A percentile compares a stretch with the other conserved stretches of the same genome.
Evolutionary conservation across 2,329 filamentous ascomycete species (phyloP).

Genomic region (Pseudogymnoascus sp.): DNA sequence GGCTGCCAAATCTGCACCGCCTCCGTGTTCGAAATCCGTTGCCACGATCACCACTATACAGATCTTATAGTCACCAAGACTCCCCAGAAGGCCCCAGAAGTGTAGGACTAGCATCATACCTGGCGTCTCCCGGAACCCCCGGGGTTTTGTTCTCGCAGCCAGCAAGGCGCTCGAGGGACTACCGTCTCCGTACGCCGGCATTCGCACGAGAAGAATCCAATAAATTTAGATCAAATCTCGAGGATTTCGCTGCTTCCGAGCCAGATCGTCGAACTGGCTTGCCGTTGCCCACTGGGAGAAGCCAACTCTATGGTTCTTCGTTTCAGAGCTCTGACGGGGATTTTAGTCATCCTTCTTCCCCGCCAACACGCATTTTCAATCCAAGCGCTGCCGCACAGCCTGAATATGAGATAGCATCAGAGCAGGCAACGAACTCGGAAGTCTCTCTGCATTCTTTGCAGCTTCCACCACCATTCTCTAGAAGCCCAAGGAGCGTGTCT

Average conservation of each 20-base stretch:
- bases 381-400: not conserved
- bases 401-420: not conserved
- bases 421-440: not conserved
- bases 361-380: not conserved
- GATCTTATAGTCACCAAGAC: constrained; percentile 28
- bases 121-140: constrained; percentile 22
- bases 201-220: constrained; percentile 30
- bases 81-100: constrained; percentile 23
- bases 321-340: not conserved
- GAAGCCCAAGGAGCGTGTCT: constrained; percentile 19
- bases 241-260: constrained; percentile 10
- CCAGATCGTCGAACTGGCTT: not conserved
- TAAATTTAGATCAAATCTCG: constrained; percentile 26
- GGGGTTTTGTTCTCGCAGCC: constrained; percentile 28
- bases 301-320: not conserved
- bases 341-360: not conserved
- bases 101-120: constrained; percentile 21
- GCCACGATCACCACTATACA: constrained; percentile 28
- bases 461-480: constrained; percentile 28
- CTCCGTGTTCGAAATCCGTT: constrained; percentile 17
- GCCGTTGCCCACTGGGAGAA: not conserved
- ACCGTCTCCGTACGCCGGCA: constrained; percentile 30
- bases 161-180: constrained; percentile 22
- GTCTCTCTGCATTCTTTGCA: not conserved
- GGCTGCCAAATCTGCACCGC: constrained; percentile 12